Conservation (phyloP, 805 yeast species). For the Barnettozyma botsteinii region DNA sequence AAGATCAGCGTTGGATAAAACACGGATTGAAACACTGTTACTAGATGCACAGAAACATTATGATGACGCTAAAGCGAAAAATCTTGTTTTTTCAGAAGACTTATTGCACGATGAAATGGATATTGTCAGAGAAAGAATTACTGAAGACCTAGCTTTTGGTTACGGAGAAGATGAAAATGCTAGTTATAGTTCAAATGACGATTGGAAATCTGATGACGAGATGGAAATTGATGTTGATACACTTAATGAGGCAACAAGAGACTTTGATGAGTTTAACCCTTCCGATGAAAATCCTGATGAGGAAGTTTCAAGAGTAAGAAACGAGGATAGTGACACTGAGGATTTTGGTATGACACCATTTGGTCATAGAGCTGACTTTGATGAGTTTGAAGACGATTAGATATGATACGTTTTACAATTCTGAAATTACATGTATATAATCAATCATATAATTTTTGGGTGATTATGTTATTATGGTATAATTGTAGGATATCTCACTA, state of each 20-base stretch:
- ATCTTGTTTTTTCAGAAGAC: constrained; percentile 17
- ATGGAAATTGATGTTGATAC: too few species aligned
- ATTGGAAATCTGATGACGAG: neutral
- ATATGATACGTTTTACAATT: too few species aligned
- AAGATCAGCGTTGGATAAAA: constrained; percentile 2
- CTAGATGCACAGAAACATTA: constrained; percentile 11
- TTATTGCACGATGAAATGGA: constrained; percentile 14
- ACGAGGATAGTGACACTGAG: constrained; percentile 4
- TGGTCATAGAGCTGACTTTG: constrained; percentile 1
- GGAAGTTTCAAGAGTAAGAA: too few species aligned
- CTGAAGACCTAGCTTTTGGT: constrained; percentile 3
- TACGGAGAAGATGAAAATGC: neutral
- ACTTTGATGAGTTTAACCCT: neutral
- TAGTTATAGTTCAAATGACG: neutral
- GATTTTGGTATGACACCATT: neutral
- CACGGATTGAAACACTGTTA: constrained; percentile 12
- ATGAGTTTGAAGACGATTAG: constrained; percentile 2
- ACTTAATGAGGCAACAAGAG: too few species aligned
- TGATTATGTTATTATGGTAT: too few species aligned
- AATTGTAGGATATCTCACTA: neutral
- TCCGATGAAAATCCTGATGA: neutral
- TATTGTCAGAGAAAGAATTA: constrained; percentile 9
- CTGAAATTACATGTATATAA: too few species aligned
- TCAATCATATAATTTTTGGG: too few species aligned
- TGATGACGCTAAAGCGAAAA: constrained; percentile 11